These are phyloP conservation scores for Russula emetica DNA, from an alignment of 768 basidiomycete genomes.

Conservation along the genomic window DNA sequence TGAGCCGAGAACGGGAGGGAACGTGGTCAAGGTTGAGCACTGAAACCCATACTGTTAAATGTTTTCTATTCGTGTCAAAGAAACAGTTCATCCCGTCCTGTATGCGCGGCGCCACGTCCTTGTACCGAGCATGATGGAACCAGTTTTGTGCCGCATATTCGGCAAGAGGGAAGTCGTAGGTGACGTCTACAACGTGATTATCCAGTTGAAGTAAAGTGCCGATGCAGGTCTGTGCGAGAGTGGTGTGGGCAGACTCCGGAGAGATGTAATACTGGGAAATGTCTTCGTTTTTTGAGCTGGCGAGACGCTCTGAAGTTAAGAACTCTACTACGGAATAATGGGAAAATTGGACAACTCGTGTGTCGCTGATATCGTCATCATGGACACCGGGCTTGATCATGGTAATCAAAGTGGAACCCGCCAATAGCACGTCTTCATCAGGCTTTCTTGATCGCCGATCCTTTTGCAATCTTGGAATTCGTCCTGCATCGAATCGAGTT, in stretches of 20 bases:
- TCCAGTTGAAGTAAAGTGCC: not conserved
- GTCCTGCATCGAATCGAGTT: not conserved
- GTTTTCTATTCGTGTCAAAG: not conserved
- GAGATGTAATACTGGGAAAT: not conserved
- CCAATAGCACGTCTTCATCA: not conserved
- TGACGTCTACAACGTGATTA: too few species aligned
- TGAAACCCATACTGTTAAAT: not conserved
- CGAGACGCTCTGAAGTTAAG: not conserved
- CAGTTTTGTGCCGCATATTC: slow-evolving; percentile 4
- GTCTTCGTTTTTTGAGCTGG: not conserved
- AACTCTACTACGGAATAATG: not conserved
- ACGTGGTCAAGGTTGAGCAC: not conserved
- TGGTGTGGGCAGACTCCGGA: not conserved
- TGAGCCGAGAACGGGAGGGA: too few species aligned
- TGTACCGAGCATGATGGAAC: not conserved
- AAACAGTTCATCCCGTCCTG: not conserved
- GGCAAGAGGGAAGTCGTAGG: not conserved
- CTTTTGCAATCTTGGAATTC: not conserved
- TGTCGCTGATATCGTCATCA: not conserved
- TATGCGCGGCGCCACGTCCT: not conserved
- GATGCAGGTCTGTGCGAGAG: not conserved
- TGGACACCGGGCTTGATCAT: not conserved
- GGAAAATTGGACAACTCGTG: not conserved
- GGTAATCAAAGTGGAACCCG: not conserved
- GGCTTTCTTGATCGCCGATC: not conserved